phyloP scores from a whole-genome alignment of 2,329 filamentous ascomycete genomes.

The Cladosporium sp. region DNA sequence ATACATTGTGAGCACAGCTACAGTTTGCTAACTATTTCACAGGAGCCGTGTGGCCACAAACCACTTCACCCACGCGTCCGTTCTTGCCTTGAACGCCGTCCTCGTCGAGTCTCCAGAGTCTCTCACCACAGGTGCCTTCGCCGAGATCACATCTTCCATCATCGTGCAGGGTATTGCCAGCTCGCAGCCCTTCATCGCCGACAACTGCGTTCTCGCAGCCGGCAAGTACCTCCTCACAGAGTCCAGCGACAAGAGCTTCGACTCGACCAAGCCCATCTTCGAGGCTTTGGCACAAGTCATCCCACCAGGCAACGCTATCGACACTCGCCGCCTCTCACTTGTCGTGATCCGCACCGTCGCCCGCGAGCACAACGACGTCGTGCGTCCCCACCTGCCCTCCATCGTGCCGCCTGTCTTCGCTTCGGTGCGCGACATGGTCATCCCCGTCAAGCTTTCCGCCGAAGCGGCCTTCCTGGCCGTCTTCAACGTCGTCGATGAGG shows the following conservation, averaged over 20 bases:
- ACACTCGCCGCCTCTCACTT: slow-evolving; percentile 81
- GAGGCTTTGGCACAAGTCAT: slow-evolving; percentile 74
- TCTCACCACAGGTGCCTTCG: slow-evolving; percentile 66
- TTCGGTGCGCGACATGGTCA: slow-evolving; percentile 84
- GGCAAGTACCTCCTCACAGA: slow-evolving; percentile 83
- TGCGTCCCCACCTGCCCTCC: slow-evolving; percentile 75
- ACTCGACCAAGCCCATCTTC: slow-evolving; percentile 76
- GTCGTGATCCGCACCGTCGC: slow-evolving; percentile 85
- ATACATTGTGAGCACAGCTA: too few relatives aligned
- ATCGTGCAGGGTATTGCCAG: slow-evolving; percentile 77
- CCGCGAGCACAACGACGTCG: slow-evolving; percentile 74
- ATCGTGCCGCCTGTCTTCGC: slow-evolving; percentile 85
- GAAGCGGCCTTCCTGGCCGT: slow-evolving; percentile 91
- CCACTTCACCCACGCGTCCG: slow-evolving; percentile 73
- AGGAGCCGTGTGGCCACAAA: slow-evolving; percentile 72
- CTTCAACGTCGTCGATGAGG: slow-evolving; percentile 86
- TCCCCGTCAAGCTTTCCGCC: slow-evolving; percentile 91
- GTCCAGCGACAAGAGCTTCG: slow-evolving; percentile 65
- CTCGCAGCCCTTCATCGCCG: slow-evolving; percentile 66
- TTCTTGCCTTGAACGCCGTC: slow-evolving; percentile 85
- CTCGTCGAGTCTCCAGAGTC: slow-evolving; percentile 75
- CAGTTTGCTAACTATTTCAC: slow-evolving; percentile 5
- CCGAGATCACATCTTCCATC: slow-evolving; percentile 72
- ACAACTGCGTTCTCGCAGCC: slow-evolving; percentile 84
- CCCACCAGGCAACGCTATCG: slow-evolving; percentile 72